Evolutionary conservation across 441 rosid species (phyloP).

Genomic region (Corymbia citriodora): DNA sequence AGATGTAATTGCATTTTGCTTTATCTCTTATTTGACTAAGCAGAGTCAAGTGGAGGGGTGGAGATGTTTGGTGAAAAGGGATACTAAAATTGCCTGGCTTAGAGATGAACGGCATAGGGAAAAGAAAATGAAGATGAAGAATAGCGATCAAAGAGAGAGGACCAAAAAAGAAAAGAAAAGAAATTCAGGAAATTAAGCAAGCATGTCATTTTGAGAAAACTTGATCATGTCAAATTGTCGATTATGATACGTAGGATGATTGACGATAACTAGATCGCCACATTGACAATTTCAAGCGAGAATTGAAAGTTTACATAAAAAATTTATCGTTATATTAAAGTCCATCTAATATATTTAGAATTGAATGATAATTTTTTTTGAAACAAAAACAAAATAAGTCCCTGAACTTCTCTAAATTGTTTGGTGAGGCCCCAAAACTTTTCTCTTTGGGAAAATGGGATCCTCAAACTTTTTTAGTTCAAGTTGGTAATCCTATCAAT

Average conservation of each 20-base stretch:
- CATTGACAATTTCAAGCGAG: neutral
- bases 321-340: neutral
- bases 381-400: rapidly evolving
- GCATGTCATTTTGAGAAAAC: neutral
- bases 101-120: conserved; percentile 13
- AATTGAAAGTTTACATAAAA: neutral
- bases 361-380: neutral
- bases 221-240: rapidly evolving
- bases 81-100: conserved; percentile 73
- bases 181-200: neutral
- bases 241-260: rapidly evolving
- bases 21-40: conserved; percentile 41
- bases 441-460: neutral
- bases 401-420: neutral
- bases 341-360: rapidly evolving
- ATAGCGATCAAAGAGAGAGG: neutral
- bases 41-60: conserved; percentile 92
- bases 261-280: rapidly evolving
- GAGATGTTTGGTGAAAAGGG: conserved; percentile 77
- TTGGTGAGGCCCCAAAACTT: rapidly evolving
- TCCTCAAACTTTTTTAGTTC: neutral
- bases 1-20: too few relatives aligned
- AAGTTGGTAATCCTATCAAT: rapidly evolving
- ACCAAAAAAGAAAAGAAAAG: neutral
- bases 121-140: neutral